Base-by-base conservation (phyloP, 2,329 filamentous ascomycete genomes). In the Colletotrichum karsti region DNA sequence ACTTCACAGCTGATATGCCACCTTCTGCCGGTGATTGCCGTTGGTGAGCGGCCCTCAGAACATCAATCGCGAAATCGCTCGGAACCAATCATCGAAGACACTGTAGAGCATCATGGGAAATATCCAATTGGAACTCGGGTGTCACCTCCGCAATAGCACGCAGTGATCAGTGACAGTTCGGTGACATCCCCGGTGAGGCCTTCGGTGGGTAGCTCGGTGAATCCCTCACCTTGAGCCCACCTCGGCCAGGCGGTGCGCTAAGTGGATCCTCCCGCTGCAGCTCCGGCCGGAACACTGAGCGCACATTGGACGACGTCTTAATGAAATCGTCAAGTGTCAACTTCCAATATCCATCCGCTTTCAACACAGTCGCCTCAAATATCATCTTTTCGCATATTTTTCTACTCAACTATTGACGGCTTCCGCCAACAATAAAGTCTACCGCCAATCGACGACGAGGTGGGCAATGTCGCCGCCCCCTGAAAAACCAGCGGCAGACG, bases 361-460 rank as follows among this genome's bases (percentile, higher is more conserved):
- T 18, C 26, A 37, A 61, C 63, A 66, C 63, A 9, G 57, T 65
- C 46, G 56, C 62, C 56, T 54, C 62, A 54, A 54, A 18, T 12
- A 13, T 26, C 39, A 20, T 26, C 33, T n/a, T 37, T n/a, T n/a
- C n/a, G n/a, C 55, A 28, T 15, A 33, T 41, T 18, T 42, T 28
- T 50, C 10, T 20, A 15, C 24, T 33, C 61, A 18, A 55, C 41
- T 8, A 10, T 46, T 12, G 20, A 13, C 26, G 20, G 5, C 33
- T 53, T 13, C 13, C 22, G 3, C 10, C 33, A 20, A 9, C 15
- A 22, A 50, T 7, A 46, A n/a, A n/a, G n/a, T n/a, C n/a, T 37
- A 33, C n/a, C 5, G 3, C 7, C 50, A 37, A 15, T 24, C 37
- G 33, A 54, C 13, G 18, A 22, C 22, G 8, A 15, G 44, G 10